Evolutionary conservation across 2,329 filamentous ascomycete species (phyloP).

Genomic region (Neopestalotiopsis sp.): DNA sequence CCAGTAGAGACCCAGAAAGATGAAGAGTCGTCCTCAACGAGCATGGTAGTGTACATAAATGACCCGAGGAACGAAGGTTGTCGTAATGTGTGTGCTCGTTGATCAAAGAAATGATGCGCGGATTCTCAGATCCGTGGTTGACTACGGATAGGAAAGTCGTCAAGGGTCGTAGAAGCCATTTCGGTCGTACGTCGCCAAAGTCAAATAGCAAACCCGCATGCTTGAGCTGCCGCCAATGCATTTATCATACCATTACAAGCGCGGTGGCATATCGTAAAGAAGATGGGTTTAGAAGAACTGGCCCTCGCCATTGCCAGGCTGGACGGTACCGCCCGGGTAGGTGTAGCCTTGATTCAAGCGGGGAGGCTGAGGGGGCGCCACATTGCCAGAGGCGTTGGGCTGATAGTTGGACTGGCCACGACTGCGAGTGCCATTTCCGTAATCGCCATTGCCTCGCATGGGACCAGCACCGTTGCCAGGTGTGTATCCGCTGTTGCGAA

Average conservation of each 20-base stretch:
- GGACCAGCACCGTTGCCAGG: constrained; percentile 29
- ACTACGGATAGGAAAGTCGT: constrained; percentile 31
- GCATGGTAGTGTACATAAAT: constrained; percentile 38
- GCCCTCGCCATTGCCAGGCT: constrained; percentile 27
- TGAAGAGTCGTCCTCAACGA: constrained; percentile 31
- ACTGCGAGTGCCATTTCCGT: constrained; percentile 30
- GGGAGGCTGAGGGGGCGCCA: constrained; percentile 39
- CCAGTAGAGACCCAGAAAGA: constrained; percentile 21
- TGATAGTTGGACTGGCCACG: constrained; percentile 44
- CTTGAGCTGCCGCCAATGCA: constrained; percentile 33
- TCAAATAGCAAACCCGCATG: constrained; percentile 29
- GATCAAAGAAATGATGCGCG: constrained; percentile 27
- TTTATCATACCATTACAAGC: constrained; percentile 39
- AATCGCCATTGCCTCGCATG: constrained; percentile 7
- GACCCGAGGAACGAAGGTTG: constrained; percentile 29
- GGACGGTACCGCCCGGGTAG: constrained; percentile 32
- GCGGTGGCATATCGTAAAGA: constrained; percentile 22
- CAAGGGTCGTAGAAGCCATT: constrained; percentile 38
- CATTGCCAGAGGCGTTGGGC: constrained; percentile 37
- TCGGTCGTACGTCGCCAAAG: constrained; percentile 36
- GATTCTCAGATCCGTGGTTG: constrained; percentile 25
- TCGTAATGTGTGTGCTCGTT: constrained; percentile 28
- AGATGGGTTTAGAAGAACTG: constrained; percentile 36
- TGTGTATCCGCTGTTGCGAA: constrained; percentile 42
- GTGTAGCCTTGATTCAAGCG: constrained; percentile 34